Percentiles rank a stretch among this genome's conserved stretches.
These are phyloP conservation scores for Russula sp. DNA, from an alignment of 768 basidiomycete genomes.

Conservation along the genomic window DNA sequence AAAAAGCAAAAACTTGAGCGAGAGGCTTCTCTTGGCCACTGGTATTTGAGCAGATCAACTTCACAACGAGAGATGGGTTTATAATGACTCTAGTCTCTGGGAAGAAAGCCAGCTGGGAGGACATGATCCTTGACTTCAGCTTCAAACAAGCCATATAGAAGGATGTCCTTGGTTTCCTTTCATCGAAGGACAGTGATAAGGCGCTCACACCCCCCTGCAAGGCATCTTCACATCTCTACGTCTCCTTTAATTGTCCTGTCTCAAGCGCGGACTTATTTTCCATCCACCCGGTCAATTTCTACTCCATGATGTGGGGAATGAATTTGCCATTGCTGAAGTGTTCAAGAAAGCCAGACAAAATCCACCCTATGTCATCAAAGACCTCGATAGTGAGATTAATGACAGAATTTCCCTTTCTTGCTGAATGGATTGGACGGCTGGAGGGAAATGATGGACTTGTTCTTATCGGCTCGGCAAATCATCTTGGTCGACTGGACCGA, in stretches of 20 bases:
- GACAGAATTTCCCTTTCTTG: conserved; percentile 80
- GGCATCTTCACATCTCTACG: conserved; percentile 30
- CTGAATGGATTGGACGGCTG: conserved; percentile 81
- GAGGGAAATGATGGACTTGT: conserved; percentile 77
- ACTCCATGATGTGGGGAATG: conserved; percentile 39
- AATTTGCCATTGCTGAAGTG: conserved; percentile 55
- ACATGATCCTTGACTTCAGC: conserved; percentile 61
- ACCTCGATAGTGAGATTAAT: conserved; percentile 74
- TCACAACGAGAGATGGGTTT: conserved; percentile 76
- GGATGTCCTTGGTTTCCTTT: conserved; percentile 75
- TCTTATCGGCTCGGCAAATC: too few relatives aligned
- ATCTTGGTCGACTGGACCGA: conserved; percentile 80
- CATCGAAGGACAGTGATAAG: conserved; percentile 66
- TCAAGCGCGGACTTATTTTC: conserved; percentile 73
- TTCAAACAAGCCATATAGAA: conserved; percentile 64
- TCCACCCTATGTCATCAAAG: conserved; percentile 59
- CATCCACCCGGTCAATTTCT: conserved; percentile 54
- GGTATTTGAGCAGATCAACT: conserved; percentile 48
- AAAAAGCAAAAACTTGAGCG: too few relatives aligned
- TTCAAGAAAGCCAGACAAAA: conserved; percentile 68
- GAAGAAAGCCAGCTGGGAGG: conserved; percentile 41
- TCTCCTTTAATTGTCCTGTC: not conserved
- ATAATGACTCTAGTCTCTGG: conserved; percentile 35
- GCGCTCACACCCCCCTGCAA: conserved; percentile 79
- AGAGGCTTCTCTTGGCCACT: conserved; percentile 41